Base-by-base conservation (phyloP, 2,329 filamentous ascomycete species). In the Pseudocercospora pini-densiflorae region DNA sequence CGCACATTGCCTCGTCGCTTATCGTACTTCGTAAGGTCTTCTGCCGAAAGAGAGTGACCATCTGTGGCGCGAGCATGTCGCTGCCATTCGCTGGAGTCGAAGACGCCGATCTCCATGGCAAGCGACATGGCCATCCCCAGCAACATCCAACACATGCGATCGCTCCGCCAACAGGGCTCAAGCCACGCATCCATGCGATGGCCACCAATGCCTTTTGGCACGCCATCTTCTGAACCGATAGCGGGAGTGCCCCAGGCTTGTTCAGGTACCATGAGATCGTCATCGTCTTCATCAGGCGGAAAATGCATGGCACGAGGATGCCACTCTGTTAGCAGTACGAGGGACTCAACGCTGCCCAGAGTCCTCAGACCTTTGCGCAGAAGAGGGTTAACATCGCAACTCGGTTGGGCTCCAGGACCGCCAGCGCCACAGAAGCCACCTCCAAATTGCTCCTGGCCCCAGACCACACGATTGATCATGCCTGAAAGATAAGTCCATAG, bases 71-170 rank as follows among this genome's bases (percentile, higher is more conserved):
- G 79, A 73, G 94, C 91, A 67, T 78, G 74, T 8, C 77, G 73
- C 64, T 78, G 73, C 70, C 75, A 78, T 65, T 92, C 92, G 70
- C 94, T 92, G 65, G 94, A 89, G 72, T 98, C 95, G 73, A 98
- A 99, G 1, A 99, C 93, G 47, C 95, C 95, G 33, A 99, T 88
- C 78, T 99, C 95, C 72, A 97, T 97, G 0, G 92, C 93, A 43
- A 98, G 83, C 0, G 93, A 92, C 83, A 94, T 92, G 14, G 93
- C 93, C 43, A 93, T 96, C 75, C 93, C 96, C 31, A 98, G 85
- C 14, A 98, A 83, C 93, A 97, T 97, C 94, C 94, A 97, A 76
- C 92, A 97, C 92, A 97, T 97, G 62, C 93, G 91, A 75, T 97
- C 94, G 66, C 82, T 84, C 73, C 94, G 87, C 93, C 94, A 97